Percentiles rank a stretch among this genome's conserved stretches.
phyloP scores from a whole-genome alignment of 2,329 filamentous ascomycete genomes.

The Exutisphaerella laricina region DNA sequence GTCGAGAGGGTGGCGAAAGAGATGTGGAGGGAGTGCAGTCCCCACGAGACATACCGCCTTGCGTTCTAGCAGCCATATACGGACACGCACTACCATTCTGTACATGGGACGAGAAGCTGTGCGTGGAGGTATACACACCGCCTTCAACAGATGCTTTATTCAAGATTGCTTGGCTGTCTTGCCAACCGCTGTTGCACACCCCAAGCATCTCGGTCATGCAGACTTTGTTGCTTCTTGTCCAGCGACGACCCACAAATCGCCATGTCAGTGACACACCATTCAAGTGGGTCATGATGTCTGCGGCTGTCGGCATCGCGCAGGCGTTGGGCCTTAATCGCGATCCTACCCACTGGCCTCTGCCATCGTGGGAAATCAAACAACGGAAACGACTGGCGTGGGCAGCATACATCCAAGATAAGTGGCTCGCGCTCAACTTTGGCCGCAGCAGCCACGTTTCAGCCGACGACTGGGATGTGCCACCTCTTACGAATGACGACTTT shows the following conservation, averaged over 20 bases:
- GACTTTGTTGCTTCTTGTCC: constrained; percentile 31
- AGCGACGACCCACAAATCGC: constrained; percentile 32
- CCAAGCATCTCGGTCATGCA: constrained; percentile 31
- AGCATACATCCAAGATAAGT: constrained; percentile 61
- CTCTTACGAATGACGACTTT: constrained; percentile 44
- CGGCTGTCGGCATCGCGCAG: constrained; percentile 50
- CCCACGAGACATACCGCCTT: constrained; percentile 34
- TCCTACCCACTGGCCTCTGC: constrained; percentile 57
- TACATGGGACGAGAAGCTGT: constrained; percentile 40
- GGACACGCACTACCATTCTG: constrained; percentile 43
- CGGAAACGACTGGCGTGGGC: constrained; percentile 59
- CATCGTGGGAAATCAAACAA: constrained; percentile 57
- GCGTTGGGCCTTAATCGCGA: constrained; percentile 57
- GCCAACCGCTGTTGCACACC: constrained; percentile 28
- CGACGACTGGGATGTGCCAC: constrained; percentile 52
- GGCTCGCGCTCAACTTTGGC: constrained; percentile 54
- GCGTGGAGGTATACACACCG: constrained; percentile 32
- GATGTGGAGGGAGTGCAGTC: constrained; percentile 26
- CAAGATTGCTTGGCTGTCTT: constrained; percentile 30
- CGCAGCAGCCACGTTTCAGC: constrained; percentile 51
- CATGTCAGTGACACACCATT: constrained; percentile 32
- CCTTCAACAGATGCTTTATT: constrained; percentile 32
- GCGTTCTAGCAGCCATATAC: constrained; percentile 40
- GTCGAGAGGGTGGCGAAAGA: constrained; percentile 33
- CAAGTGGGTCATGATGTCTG: constrained; percentile 33